These are phyloP conservation scores for Carex parvula DNA, from an alignment of 176 grass and related monocot species.

Conservation along the genomic window DNA sequence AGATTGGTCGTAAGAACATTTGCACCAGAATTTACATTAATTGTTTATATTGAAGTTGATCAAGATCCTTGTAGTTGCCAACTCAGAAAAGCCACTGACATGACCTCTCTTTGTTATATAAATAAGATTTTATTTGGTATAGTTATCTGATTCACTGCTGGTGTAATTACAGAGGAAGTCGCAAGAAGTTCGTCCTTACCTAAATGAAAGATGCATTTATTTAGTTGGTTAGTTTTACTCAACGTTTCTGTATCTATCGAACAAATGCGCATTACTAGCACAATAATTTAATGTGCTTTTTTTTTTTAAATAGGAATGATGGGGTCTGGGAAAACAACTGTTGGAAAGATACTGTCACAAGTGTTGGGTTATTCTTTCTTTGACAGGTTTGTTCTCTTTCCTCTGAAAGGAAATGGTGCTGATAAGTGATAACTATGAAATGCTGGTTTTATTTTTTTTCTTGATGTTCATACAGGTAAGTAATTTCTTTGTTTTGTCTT, in stretches of 20 bases:
- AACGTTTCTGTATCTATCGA: neutral
- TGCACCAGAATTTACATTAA: neutral
- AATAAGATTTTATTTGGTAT: neutral
- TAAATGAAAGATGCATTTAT: constrained; percentile 72
- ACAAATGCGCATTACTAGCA: neutral
- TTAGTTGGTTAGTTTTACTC: constrained; percentile 71
- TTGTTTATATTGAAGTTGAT: neutral
- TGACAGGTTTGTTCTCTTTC: constrained; percentile 63
- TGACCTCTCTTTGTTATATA: neutral
- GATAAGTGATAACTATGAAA: constrained; percentile 11
- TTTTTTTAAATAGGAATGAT: constrained; percentile 69
- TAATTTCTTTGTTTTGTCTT: constrained; percentile 8
- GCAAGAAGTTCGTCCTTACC: constrained; percentile 58
- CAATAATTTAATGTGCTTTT: neutral
- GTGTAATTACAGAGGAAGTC: constrained; percentile 72
- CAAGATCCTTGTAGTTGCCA: neutral
- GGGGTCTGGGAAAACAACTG: constrained; percentile 95
- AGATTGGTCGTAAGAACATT: neutral
- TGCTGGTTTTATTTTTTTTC: neutral
- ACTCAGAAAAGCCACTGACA: neutral
- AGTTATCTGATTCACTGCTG: constrained; percentile 12
- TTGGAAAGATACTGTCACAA: constrained; percentile 91
- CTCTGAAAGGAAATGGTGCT: neutral
- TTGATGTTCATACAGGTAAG: constrained; percentile 17
- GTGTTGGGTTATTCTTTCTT: constrained; percentile 97